Percentiles rank a stretch among this genome's conserved stretches.
Conservation (phyloP, 331 rosid genomes). For the Rosa hybrid region DNA sequence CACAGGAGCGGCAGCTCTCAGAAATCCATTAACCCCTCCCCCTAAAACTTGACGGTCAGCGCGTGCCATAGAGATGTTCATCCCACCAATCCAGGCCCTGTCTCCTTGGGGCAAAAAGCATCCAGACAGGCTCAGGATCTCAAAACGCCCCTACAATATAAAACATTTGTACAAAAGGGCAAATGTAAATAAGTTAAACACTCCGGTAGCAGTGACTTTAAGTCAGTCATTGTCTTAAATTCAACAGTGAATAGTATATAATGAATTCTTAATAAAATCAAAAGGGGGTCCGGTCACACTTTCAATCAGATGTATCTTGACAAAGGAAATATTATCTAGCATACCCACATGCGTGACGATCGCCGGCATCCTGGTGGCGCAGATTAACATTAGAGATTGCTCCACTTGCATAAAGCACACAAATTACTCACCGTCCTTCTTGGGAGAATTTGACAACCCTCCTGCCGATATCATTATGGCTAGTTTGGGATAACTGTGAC, state of each 20-base stretch:
- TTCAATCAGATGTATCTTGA: not conserved
- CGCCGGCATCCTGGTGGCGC: conserved; percentile 34
- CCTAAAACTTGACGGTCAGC: conserved; percentile 80
- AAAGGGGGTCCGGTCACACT: too few relatives aligned
- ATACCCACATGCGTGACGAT: too few relatives aligned
- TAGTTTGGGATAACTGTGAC: too few relatives aligned
- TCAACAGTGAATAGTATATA: too few relatives aligned
- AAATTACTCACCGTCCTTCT: conserved; percentile 77
- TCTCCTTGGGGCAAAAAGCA: conserved; percentile 80
- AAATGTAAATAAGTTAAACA: too few relatives aligned
- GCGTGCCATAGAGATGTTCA: conserved; percentile 73
- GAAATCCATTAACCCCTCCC: conserved; percentile 71
- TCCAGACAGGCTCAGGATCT: conserved; percentile 74
- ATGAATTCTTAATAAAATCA: too few relatives aligned
- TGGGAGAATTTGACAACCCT: conserved; percentile 70
- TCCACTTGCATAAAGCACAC: conserved; percentile 78
- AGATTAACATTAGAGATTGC: conserved; percentile 73
- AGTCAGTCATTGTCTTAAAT: not conserved
- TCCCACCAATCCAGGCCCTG: conserved; percentile 72
- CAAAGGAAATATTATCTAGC: not conserved
- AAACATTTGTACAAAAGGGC: too few relatives aligned
- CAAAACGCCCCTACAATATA: conserved; percentile 72
- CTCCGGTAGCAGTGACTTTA: not conserved
- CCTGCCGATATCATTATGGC: conserved; percentile 75
- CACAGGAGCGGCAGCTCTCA: conserved; percentile 77